These are phyloP conservation scores for Sparassis latifolia DNA, from an alignment of 1,284 basidiomycete species.

Conservation along the genomic window DNA sequence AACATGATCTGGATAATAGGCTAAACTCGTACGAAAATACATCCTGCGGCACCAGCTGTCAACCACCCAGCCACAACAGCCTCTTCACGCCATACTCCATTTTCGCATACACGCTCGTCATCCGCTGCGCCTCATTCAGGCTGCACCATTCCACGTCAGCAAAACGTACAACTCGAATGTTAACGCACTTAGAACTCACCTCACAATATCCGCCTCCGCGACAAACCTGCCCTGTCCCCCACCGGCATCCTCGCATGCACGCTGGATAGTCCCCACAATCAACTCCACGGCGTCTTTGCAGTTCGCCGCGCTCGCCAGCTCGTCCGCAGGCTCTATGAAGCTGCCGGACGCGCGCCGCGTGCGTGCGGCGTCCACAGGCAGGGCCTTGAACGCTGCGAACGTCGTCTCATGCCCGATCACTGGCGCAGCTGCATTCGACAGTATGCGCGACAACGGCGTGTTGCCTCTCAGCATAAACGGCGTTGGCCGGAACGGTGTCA, in stretches of 20 bases:
- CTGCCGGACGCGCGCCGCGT: conserved; percentile 44
- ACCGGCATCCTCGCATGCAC: conserved; percentile 64
- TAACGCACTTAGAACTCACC: conserved; percentile 39
- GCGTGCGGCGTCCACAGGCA: conserved; percentile 62
- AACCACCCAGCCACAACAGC: conserved; percentile 78
- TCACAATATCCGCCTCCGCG: conserved; percentile 69
- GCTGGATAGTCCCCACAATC: conserved; percentile 64
- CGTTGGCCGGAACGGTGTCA: conserved; percentile 1
- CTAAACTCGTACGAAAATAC: no score
- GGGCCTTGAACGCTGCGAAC: conserved; percentile 72
- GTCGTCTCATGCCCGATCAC: conserved; percentile 27
- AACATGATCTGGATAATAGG: no score
- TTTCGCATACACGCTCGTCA: conserved; percentile 80
- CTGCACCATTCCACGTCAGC: conserved; percentile 30
- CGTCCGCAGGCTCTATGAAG: conserved; percentile 55
- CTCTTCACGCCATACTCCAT: conserved; percentile 90
- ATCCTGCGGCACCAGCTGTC: conserved; percentile 6
- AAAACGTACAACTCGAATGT: not conserved
- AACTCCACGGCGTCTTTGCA: conserved; percentile 74
- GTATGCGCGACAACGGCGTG: conserved; percentile 26
- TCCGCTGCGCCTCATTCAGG: conserved; percentile 72
- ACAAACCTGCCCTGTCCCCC: conserved; percentile 44
- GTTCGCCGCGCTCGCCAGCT: conserved; percentile 51
- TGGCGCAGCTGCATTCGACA: conserved; percentile 28
- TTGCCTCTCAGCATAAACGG: conserved; percentile 12